phyloP scores from a whole-genome alignment of 192 early-diverging fungal species.

The Linnemannia zychae region DNA sequence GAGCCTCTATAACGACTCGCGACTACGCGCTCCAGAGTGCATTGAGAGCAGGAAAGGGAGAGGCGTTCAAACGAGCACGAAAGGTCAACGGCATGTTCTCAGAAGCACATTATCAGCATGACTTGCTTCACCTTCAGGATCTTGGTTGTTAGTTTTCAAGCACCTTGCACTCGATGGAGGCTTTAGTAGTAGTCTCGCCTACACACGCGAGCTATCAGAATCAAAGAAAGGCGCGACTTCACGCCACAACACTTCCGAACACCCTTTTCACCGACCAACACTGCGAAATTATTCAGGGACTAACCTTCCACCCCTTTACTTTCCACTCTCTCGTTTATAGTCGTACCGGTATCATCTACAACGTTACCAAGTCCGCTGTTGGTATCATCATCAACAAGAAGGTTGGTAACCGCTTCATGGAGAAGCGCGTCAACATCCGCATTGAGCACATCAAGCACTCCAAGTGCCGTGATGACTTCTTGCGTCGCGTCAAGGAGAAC shows the following conservation, averaged over 20 bases:
- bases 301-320: conserved; percentile 53
- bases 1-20: not conserved
- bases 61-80: not conserved
- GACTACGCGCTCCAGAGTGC: not conserved
- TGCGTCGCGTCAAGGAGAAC: conserved; percentile 97
- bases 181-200: too few relatives aligned
- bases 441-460: conserved; percentile 99
- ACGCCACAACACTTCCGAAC: too few relatives aligned
- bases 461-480: conserved; percentile 98
- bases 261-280: too few relatives aligned
- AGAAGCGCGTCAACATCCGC: conserved; percentile 99
- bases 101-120: not conserved
- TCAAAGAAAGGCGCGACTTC: too few relatives aligned
- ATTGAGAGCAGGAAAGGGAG: not conserved
- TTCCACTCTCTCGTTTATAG: conserved; percentile 51
- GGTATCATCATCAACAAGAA: conserved; percentile 99
- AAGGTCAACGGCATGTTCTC: not conserved
- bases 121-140: not conserved
- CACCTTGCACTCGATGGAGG: too few relatives aligned
- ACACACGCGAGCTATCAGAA: too few relatives aligned
- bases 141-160: not conserved
- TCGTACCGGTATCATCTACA: conserved; percentile 98
- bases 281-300: conserved; percentile 11
- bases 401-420: conserved; percentile 98
- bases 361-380: conserved; percentile 99